Conservation (phyloP, 768 basidiomycete genomes). For the Tephrocybe sp. region DNA sequence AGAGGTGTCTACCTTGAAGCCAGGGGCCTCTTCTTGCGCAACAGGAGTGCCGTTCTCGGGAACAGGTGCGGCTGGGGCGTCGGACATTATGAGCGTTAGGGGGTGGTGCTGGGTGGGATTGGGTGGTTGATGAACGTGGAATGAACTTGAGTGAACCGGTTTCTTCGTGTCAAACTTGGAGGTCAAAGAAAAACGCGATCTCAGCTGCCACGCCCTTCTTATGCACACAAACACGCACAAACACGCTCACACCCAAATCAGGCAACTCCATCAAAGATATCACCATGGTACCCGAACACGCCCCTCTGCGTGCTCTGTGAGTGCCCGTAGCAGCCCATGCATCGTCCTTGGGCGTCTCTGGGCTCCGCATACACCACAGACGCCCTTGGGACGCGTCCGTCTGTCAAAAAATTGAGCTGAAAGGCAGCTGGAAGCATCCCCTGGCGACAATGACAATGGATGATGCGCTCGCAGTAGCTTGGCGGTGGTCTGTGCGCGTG, state of each 20-base stretch:
- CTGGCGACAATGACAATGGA: neutral
- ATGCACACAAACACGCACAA: slow-evolving; percentile 40
- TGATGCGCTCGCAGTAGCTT: slow-evolving; percentile 1
- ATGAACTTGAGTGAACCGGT: slow-evolving; percentile 81
- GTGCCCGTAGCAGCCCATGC: neutral
- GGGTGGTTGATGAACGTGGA: slow-evolving; percentile 46
- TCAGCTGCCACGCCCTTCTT: slow-evolving; percentile 22
- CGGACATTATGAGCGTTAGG: slow-evolving; percentile 72
- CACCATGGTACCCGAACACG: slow-evolving; percentile 38
- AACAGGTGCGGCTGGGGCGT: slow-evolving; percentile 84
- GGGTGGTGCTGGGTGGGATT: slow-evolving; percentile 51
- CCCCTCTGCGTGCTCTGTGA: neutral
- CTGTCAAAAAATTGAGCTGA: neutral
- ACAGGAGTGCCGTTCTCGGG: slow-evolving; percentile 82
- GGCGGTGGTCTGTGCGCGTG: slow-evolving; percentile 20
- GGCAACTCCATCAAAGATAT: slow-evolving; percentile 32
- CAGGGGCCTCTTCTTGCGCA: slow-evolving; percentile 76
- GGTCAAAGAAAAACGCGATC: slow-evolving; percentile 52
- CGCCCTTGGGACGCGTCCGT: neutral
- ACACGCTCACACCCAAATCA: slow-evolving; percentile 21
- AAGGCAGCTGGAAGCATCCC: neutral
- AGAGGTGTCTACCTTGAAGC: slow-evolving; percentile 65
- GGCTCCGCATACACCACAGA: neutral
- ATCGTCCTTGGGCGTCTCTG: neutral
- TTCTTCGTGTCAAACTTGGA: slow-evolving; percentile 81